Base-by-base conservation (phyloP, 164 flowering plant genomes). In the Houttuynia cordata region DNA sequence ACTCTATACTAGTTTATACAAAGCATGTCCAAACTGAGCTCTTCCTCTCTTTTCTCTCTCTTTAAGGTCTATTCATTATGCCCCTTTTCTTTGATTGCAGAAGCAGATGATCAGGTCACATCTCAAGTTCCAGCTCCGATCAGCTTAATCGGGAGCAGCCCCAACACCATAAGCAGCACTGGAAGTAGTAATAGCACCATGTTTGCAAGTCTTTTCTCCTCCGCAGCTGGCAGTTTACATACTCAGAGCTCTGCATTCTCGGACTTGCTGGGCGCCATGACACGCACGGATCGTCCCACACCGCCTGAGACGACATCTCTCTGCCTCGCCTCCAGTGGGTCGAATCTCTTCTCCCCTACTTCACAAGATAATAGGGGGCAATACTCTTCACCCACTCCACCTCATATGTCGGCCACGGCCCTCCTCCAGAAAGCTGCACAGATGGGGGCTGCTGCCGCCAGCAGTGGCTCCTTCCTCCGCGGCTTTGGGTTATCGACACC, bases 341-440 rank as follows among this genome's bases (percentile, higher is more conserved):
- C 60, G 9, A 24, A 51, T 56, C 60, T 63, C 4, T 63, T 63
- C 24, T 45, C 66, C 2, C 52, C 65, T 42, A n/a, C 24, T 10
- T 22, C 25, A 9, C 53, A 54, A 21, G 68, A 71, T 17, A 45
- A 17, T 47, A 71, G 60, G 12, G 64, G 53, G 56, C 80, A 62
- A 42, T 79, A 67, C 39, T 60, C 79, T 1, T 60, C 74, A 0
- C 68, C 80, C 0, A 68, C 74, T 6, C 81, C 73, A 9, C 74
- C 91, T 0, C 80, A 81, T 34, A 74, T 86, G 81, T 83, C 92
- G 0, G 92, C 92, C 17, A 86, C 92, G 0, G 92, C 92, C 18
- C 70, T 85, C 64, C 85, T 85, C 8, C 92, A 81, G 23, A 85
- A 85, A 49, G 92, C 92, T 8, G 86, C 92, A 4, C 81, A 85